Percentiles rank a stretch among this genome's conserved stretches.
These are phyloP conservation scores for Erodium maritimum DNA, from an alignment of 345 rosid species.

Conservation along the genomic window DNA sequence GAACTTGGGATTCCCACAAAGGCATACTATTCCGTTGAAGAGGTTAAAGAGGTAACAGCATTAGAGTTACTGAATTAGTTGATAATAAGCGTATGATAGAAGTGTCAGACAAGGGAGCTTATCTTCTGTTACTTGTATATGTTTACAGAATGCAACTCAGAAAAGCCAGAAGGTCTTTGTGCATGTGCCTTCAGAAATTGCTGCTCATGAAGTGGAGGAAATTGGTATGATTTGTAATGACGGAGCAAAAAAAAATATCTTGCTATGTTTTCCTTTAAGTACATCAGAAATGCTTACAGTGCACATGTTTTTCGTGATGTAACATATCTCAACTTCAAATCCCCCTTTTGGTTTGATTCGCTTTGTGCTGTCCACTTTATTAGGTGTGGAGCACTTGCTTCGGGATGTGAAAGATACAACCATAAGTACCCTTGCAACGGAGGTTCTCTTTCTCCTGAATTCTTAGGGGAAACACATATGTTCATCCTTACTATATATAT, in stretches of 20 bases:
- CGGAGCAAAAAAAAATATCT: neutral
- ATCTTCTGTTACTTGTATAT: constrained; percentile 1
- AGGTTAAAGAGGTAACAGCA: constrained; percentile 61
- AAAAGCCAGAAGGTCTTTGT: constrained; percentile 79
- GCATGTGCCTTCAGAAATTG: constrained; percentile 67
- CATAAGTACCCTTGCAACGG: constrained; percentile 74
- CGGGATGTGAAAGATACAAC: constrained; percentile 88
- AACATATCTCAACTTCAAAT: too few relatives aligned
- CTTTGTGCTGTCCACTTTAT: constrained; percentile 2
- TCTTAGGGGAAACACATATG: neutral
- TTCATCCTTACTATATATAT: neutral
- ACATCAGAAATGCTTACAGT: neutral
- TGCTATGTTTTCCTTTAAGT: too few relatives aligned
- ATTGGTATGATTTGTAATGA: constrained; percentile 40
- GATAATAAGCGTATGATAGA: neutral
- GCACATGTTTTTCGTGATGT: constrained; percentile 3
- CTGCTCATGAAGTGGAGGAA: constrained; percentile 88
- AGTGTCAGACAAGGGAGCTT: constrained; percentile 1
- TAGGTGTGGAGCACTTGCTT: constrained; percentile 75
- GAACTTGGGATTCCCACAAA: constrained; percentile 88
- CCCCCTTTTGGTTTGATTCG: neutral
- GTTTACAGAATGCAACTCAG: constrained; percentile 66
- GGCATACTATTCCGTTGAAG: constrained; percentile 78
- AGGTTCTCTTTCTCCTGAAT: constrained; percentile 28
- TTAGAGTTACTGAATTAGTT: neutral